These are phyloP conservation scores for Penicillium sp. DNA, from an alignment of 2,329 filamentous ascomycete species.

Conservation along the genomic window DNA sequence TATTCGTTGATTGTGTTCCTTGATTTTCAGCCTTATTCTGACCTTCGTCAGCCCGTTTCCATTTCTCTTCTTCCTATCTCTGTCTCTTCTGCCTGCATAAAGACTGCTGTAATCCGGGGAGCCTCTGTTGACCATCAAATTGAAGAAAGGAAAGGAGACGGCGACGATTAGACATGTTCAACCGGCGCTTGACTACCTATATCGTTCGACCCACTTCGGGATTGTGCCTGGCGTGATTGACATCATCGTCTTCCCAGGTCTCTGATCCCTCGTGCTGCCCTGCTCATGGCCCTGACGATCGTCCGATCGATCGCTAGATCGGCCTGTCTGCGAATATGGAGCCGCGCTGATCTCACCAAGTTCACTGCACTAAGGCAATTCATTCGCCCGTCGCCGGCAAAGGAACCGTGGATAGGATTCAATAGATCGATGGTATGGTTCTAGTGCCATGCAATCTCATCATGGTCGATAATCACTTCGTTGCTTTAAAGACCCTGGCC, in stretches of 20 bases:
- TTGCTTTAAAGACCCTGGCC: constrained; percentile 4
- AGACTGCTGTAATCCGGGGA: too few species aligned
- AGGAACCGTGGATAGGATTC: constrained; percentile 10
- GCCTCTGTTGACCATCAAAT: too few species aligned
- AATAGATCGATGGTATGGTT: not conserved
- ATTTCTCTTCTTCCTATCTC: too few species aligned
- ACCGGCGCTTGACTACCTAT: too few species aligned
- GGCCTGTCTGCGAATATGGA: not conserved
- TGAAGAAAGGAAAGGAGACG: too few species aligned
- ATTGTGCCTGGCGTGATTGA: constrained; percentile 6
- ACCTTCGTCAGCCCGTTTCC: too few species aligned
- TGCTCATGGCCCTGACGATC: constrained; percentile 12
- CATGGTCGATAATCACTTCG: not conserved
- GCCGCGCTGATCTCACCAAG: constrained; percentile 6
- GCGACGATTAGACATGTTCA: too few species aligned
- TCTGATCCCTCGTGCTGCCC: constrained; percentile 8
- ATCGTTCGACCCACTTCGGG: constrained; percentile 3
- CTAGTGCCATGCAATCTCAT: not conserved
- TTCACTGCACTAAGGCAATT: constrained; percentile 5
- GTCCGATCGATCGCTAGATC: constrained; percentile 4
- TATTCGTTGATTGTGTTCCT: too few species aligned
- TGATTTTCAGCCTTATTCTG: too few species aligned
- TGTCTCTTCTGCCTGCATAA: too few species aligned
- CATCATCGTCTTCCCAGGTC: constrained; percentile 8
- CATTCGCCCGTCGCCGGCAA: constrained; percentile 5